These are phyloP conservation scores for Saturnispora zaruensis DNA, from an alignment of 805 yeast species.

Conservation along the genomic window DNA sequence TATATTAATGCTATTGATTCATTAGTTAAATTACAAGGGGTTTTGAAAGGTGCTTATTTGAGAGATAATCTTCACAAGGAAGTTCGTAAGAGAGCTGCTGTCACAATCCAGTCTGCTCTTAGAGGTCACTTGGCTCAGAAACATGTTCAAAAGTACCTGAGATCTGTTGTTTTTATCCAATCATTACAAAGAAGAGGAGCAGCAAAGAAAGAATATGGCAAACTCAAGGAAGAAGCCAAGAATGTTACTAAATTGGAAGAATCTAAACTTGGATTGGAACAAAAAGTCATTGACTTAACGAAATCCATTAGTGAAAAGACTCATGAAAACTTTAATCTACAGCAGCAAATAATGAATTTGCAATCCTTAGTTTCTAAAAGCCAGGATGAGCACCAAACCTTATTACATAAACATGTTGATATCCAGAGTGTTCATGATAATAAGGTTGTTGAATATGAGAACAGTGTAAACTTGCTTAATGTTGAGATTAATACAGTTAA, in stretches of 20 bases:
- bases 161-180: slow-evolving; percentile 65
- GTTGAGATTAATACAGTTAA: slow-evolving; percentile 48
- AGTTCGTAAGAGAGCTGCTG: slow-evolving; percentile 56
- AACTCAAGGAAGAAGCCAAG: slow-evolving; percentile 78
- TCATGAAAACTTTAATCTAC: slow-evolving; percentile 70
- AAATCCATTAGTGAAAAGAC: slow-evolving; percentile 72
- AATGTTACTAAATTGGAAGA: slow-evolving; percentile 85
- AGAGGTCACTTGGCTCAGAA: slow-evolving; percentile 62
- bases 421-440: slow-evolving; percentile 38
- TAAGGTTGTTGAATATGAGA: slow-evolving; percentile 39
- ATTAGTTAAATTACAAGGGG: slow-evolving; percentile 36
- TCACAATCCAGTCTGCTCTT: slow-evolving; percentile 60
- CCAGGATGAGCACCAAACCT: slow-evolving; percentile 40
- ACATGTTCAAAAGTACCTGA: slow-evolving; percentile 36
- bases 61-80: slow-evolving; percentile 44
- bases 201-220: slow-evolving; percentile 58
- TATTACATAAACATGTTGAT: slow-evolving; percentile 48
- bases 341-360: slow-evolving; percentile 49
- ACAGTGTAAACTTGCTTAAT: slow-evolving; percentile 41
- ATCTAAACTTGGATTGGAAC: slow-evolving; percentile 87
- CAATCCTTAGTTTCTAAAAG: slow-evolving; percentile 47
- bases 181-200: slow-evolving; percentile 64
- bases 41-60: slow-evolving; percentile 42
- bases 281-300: slow-evolving; percentile 94
- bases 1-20: slow-evolving; percentile 30